phyloP scores from a whole-genome alignment of 2,329 filamentous ascomycete genomes.

The Mycosphaerelloides madeirae region DNA sequence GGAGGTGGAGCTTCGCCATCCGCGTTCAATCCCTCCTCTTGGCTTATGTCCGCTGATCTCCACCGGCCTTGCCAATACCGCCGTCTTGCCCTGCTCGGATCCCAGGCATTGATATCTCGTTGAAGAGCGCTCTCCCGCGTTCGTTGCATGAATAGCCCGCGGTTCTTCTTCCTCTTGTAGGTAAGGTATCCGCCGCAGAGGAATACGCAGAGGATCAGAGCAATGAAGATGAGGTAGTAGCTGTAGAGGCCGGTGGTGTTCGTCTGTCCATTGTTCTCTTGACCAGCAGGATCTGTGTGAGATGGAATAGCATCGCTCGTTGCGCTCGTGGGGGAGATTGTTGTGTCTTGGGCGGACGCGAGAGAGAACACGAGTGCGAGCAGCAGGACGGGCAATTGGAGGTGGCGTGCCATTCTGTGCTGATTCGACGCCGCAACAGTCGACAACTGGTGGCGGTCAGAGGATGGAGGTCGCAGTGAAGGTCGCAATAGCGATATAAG shows the following conservation, averaged over 20 bases:
- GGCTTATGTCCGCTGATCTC: conserved; percentile 14
- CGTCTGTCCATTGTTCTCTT: not conserved
- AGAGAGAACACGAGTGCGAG: too few species aligned
- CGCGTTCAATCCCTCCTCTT: conserved; percentile 58
- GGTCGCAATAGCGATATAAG: too few species aligned
- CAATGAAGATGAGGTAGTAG: conserved; percentile 55
- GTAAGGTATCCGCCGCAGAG: conserved; percentile 46
- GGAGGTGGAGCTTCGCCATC: conserved; percentile 61
- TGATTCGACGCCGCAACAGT: too few species aligned
- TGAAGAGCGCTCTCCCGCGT: conserved; percentile 12
- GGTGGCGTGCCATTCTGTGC: too few species aligned
- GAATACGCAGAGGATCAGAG: conserved; percentile 48
- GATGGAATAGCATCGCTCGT: too few species aligned
- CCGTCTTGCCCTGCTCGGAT: conserved; percentile 15
- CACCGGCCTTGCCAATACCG: conserved; percentile 27
- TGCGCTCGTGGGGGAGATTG: too few species aligned
- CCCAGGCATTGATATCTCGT: conserved; percentile 13
- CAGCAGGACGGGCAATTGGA: too few species aligned
- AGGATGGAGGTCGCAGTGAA: too few species aligned
- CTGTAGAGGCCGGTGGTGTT: conserved; percentile 34
- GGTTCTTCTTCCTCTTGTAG: conserved; percentile 38
- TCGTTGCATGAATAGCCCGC: conserved; percentile 12
- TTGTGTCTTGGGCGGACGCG: too few species aligned
- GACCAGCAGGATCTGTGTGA: too few species aligned
- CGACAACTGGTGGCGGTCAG: too few species aligned